Conservation (phyloP, 345 rosid species). For the Linum usitatissimum region DNA sequence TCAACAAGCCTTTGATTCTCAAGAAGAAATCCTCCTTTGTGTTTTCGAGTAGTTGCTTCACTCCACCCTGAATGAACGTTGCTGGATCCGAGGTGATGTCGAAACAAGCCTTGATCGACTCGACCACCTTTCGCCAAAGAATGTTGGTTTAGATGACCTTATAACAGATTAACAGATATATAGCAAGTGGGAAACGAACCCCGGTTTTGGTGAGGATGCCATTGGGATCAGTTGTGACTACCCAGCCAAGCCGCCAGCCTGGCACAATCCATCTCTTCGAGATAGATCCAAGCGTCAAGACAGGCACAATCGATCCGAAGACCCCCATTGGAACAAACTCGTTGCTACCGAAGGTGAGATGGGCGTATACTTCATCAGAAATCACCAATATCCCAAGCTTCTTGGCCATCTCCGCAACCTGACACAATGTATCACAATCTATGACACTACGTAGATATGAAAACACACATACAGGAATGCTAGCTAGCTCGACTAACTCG, state of each 20-base stretch:
- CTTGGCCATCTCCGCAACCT: conserved; percentile 56
- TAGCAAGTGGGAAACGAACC: conserved; percentile 28
- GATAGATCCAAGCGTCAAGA: conserved; percentile 84
- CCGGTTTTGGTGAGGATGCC: conserved; percentile 60
- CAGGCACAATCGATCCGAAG: conserved; percentile 71
- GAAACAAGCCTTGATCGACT: conserved; percentile 79
- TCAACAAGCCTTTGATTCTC: conserved; percentile 45
- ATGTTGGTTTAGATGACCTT: no score
- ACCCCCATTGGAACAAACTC: conserved; percentile 89
- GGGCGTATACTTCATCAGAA: conserved; percentile 96
- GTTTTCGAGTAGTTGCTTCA: conserved; percentile 27
- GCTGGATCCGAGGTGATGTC: conserved; percentile 91
- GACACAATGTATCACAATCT: no score
- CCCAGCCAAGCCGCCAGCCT: conserved; percentile 98
- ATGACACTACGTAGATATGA: no score
- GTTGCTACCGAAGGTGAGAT: conserved; percentile 66
- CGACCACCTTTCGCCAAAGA: conserved; percentile 32
- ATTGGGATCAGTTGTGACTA: conserved; percentile 65
- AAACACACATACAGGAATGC: no score
- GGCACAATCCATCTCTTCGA: conserved; percentile 98
- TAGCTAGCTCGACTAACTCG: conserved; percentile 18
- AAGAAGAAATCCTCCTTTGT: conserved; percentile 60
- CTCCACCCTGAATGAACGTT: conserved; percentile 70
- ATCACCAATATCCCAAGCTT: conserved; percentile 57
- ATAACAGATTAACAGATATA: background rate